These are phyloP conservation scores for Letharia columbiana DNA, from an alignment of 495 filamentous ascomycete genomes.

Conservation along the genomic window DNA sequence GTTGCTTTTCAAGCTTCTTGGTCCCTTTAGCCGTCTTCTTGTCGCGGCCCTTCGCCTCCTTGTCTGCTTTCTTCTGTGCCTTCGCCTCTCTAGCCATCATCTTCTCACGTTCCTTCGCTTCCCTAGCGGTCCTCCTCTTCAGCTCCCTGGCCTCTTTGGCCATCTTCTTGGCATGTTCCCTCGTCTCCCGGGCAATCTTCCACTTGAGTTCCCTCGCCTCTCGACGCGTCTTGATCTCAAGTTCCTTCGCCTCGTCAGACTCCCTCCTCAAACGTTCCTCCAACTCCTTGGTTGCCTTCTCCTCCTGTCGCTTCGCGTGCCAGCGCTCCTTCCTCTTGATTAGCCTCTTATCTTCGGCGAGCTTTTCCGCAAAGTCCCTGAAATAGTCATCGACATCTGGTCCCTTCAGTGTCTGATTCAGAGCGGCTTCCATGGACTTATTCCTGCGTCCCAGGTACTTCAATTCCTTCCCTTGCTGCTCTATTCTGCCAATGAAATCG, in stretches of 20 bases:
- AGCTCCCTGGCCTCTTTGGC: neutral
- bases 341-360: neutral
- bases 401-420: neutral
- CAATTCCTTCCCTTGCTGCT: neutral
- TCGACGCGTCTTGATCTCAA: neutral
- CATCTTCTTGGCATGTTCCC: neutral
- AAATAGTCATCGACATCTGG: neutral
- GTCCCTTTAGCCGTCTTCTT: neutral
- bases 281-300: neutral
- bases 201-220: neutral
- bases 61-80: neutral
- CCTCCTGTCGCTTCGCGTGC: neutral
- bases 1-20: neutral
- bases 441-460: neutral
- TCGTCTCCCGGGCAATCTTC: neutral
- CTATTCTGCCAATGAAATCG: neutral
- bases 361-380: neutral
- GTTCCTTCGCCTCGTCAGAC: neutral
- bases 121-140: neutral
- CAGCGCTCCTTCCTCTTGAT: neutral
- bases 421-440: neutral
- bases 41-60: neutral
- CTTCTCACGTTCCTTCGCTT: conserved; percentile 1
- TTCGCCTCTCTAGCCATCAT: neutral
- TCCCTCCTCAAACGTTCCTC: neutral